A percentile compares a stretch with the other conserved stretches of the same genome.
Conservation (phyloP, 768 basidiomycete genomes). For the Tulasnella sp. region DNA sequence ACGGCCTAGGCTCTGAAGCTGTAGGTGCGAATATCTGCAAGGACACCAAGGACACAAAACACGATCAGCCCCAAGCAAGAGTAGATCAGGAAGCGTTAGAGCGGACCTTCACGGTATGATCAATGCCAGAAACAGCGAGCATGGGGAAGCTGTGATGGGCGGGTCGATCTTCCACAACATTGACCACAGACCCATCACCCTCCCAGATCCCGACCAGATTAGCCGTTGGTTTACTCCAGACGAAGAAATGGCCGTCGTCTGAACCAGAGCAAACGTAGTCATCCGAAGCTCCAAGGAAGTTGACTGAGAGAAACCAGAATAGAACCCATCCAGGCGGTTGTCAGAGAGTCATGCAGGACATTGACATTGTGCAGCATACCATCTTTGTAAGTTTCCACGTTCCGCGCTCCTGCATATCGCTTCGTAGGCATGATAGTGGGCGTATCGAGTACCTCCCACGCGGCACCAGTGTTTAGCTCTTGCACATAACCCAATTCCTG, state of each 20-base stretch:
- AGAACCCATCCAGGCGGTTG: not conserved
- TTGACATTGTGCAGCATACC: conserved; percentile 39
- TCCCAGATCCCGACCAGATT: conserved; percentile 66
- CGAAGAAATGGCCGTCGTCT: conserved; percentile 63
- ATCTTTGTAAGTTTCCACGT: conserved; percentile 79
- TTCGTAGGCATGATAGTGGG: conserved; percentile 53
- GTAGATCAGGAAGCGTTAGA: not conserved
- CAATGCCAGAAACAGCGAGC: conserved; percentile 81
- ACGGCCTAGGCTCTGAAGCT: conserved; percentile 32
- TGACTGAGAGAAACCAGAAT: conserved; percentile 39
- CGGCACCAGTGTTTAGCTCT: conserved; percentile 23
- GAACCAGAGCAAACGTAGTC: conserved; percentile 76
- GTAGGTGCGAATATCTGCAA: conserved; percentile 57
- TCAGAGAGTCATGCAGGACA: not conserved
- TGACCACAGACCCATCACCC: conserved; percentile 73
- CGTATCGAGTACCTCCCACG: conserved; percentile 24
- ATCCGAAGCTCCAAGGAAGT: conserved; percentile 69
- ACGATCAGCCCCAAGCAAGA: not conserved
- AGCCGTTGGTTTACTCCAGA: conserved; percentile 67
- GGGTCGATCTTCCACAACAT: conserved; percentile 76
- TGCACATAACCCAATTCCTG: conserved; percentile 28
- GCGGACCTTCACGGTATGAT: conserved; percentile 66
- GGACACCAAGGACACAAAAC: not conserved
- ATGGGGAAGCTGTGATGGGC: conserved; percentile 45
- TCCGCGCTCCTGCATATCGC: conserved; percentile 60